Percentiles rank a stretch among this genome's conserved stretches.
Evolutionary conservation across 129 eudicot species (phyloP).

Genomic region (Artemisia annua): DNA sequence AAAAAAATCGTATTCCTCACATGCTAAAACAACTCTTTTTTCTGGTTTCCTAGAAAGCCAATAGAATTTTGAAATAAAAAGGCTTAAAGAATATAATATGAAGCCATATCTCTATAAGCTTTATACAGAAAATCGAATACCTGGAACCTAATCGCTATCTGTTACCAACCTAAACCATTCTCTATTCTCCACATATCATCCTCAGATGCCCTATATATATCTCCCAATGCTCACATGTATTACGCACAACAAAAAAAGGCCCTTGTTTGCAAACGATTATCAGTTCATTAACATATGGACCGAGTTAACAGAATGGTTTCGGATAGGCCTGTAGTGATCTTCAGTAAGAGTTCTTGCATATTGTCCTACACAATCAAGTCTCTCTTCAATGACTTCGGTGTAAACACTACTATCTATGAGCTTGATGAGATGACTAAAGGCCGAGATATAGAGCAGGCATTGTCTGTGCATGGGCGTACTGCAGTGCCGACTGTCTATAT

Average conservation of each 20-base stretch:
- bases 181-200: constrained; percentile 34
- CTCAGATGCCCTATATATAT: constrained; percentile 24
- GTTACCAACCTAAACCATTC: constrained; percentile 24
- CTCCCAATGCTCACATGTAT: constrained; percentile 11
- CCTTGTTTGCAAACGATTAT: neutral
- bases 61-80: neutral
- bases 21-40: neutral
- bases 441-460: constrained; percentile 58
- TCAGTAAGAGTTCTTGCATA: constrained; percentile 66
- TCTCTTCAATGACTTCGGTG: constrained; percentile 57
- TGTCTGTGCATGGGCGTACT: constrained; percentile 45
- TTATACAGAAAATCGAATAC: constrained; percentile 6
- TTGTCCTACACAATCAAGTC: constrained; percentile 60
- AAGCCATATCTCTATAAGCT: constrained; percentile 12
- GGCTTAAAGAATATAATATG: constrained; percentile 15
- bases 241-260: constrained; percentile 20
- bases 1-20: neutral
- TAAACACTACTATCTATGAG: constrained; percentile 61
- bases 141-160: constrained; percentile 20
- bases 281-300: constrained; percentile 45
- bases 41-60: neutral
- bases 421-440: constrained; percentile 63
- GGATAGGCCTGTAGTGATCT: constrained; percentile 73
- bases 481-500: constrained; percentile 66
- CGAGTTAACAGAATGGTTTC: constrained; percentile 52